phyloP scores from a whole-genome alignment of 495 filamentous ascomycete genomes.

The Lepidopterella palustris region DNA sequence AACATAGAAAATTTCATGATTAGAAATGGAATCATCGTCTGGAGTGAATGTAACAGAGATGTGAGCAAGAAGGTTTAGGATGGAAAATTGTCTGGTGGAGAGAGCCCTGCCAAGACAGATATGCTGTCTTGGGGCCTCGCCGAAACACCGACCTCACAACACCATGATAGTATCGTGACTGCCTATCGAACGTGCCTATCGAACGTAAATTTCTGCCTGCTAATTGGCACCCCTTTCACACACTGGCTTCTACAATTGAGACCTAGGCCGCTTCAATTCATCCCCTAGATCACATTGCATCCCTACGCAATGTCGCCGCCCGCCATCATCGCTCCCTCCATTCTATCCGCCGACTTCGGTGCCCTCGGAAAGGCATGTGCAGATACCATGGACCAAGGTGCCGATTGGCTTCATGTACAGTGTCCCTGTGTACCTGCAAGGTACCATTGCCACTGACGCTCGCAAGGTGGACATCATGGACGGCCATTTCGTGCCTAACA shows the following conservation, averaged over 20 bases:
- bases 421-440: slow-evolving; percentile 6
- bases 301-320: slow-evolving; percentile 66
- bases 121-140: background rate
- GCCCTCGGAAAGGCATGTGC: slow-evolving; percentile 77
- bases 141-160: background rate
- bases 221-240: background rate
- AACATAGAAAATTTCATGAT: background rate
- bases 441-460: slow-evolving; percentile 15
- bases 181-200: too few species aligned
- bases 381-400: slow-evolving; percentile 70
- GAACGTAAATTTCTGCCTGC: background rate
- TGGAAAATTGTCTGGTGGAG: background rate
- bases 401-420: slow-evolving; percentile 79
- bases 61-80: background rate
- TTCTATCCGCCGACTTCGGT: slow-evolving; percentile 93
- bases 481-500: slow-evolving; percentile 96
- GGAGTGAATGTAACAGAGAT: background rate
- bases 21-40: background rate
- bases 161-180: background rate
- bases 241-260: background rate
- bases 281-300: background rate
- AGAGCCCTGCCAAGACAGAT: background rate
- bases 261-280: background rate
- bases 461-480: slow-evolving; percentile 46
- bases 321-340: slow-evolving; percentile 93